A percentile compares a stretch with the other conserved stretches of the same genome.
Evolutionary conservation across 2,329 filamentous ascomycete genomes (phyloP).

Genomic region (Cladosporium sp.): DNA sequence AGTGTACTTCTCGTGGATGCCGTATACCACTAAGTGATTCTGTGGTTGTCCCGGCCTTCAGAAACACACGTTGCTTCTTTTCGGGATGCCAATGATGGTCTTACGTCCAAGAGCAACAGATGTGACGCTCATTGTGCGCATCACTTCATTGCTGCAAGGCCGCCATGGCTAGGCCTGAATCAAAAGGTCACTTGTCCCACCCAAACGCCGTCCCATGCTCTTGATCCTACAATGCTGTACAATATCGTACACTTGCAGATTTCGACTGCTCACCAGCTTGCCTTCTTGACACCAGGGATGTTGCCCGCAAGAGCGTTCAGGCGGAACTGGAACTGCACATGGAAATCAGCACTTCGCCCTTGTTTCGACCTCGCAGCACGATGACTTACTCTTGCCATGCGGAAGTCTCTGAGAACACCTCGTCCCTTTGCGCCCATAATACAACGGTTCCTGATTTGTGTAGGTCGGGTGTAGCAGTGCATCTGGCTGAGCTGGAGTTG

Average conservation of each 20-base stretch:
- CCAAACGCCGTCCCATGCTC: constrained; percentile 6
- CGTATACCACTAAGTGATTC: background rate
- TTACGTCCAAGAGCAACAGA: background rate
- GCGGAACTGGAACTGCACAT: constrained; percentile 78
- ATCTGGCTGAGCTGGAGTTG: constrained; percentile 91
- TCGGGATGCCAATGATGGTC: background rate
- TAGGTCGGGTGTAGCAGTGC: constrained; percentile 91
- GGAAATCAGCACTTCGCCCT: constrained; percentile 14
- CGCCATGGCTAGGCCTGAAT: background rate
- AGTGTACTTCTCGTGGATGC: background rate
- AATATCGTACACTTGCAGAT: constrained; percentile 8
- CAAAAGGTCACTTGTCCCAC: background rate
- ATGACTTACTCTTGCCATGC: constrained; percentile 77
- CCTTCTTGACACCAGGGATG: constrained; percentile 89
- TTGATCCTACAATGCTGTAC: constrained; percentile 7
- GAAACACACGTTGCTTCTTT: background rate
- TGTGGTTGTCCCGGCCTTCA: background rate
- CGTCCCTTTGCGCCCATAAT: constrained; percentile 84
- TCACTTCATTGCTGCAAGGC: background rate
- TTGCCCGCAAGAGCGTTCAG: constrained; percentile 81
- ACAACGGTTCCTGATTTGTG: constrained; percentile 92
- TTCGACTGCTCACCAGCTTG: constrained; percentile 67
- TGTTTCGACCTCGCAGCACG: constrained; percentile 18
- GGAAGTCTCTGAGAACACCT: constrained; percentile 90
- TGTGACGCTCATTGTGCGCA: background rate